A percentile compares a stretch with the other conserved stretches of the same genome.
These are phyloP conservation scores for Sordariomycetes sp. DNA, from an alignment of 2,329 filamentous ascomycete genomes.

Conservation along the genomic window DNA sequence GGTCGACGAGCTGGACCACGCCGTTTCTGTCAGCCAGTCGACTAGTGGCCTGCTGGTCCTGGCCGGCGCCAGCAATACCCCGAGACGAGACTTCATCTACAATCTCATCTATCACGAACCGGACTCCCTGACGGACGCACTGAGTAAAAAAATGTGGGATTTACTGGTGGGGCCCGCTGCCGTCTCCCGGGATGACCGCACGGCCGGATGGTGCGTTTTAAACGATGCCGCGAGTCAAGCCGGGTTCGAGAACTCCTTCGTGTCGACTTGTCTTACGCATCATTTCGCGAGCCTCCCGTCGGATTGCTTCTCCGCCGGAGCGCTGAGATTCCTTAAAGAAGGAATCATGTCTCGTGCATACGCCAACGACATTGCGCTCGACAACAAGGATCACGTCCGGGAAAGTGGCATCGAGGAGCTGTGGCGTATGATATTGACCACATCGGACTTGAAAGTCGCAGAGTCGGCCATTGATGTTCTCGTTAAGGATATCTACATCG, in stretches of 20 bases:
- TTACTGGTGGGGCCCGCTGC: slow-evolving; percentile 57
- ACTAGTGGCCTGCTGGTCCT: slow-evolving; percentile 20
- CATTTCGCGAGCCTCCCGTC: slow-evolving; percentile 49
- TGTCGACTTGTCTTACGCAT: slow-evolving; percentile 39
- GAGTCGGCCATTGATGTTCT: slow-evolving; percentile 58
- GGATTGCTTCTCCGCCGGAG: slow-evolving; percentile 46
- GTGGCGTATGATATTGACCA: slow-evolving; percentile 72
- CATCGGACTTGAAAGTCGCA: slow-evolving; percentile 55
- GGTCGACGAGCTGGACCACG: slow-evolving; percentile 53
- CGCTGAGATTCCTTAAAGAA: slow-evolving; percentile 52
- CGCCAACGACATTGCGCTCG: slow-evolving; percentile 33
- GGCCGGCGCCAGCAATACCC: slow-evolving; percentile 35
- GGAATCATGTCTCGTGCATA: slow-evolving; percentile 36
- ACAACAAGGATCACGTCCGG: slow-evolving; percentile 39
- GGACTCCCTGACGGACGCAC: slow-evolving; percentile 46
- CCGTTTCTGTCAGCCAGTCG: slow-evolving; percentile 28
- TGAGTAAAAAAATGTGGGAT: slow-evolving; percentile 60
- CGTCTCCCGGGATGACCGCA: slow-evolving; percentile 48
- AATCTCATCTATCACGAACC: slow-evolving; percentile 51
- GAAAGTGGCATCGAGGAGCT: slow-evolving; percentile 55
- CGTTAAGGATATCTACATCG: slow-evolving; percentile 60
- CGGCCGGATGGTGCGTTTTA: slow-evolving; percentile 59
- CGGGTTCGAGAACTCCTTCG: slow-evolving; percentile 42
- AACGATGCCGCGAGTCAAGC: slow-evolving; percentile 31
- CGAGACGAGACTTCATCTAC: slow-evolving; percentile 45